Evolutionary conservation across 2,329 filamentous ascomycete species (phyloP).

Genomic region (Ceratocystis cubensis): DNA sequence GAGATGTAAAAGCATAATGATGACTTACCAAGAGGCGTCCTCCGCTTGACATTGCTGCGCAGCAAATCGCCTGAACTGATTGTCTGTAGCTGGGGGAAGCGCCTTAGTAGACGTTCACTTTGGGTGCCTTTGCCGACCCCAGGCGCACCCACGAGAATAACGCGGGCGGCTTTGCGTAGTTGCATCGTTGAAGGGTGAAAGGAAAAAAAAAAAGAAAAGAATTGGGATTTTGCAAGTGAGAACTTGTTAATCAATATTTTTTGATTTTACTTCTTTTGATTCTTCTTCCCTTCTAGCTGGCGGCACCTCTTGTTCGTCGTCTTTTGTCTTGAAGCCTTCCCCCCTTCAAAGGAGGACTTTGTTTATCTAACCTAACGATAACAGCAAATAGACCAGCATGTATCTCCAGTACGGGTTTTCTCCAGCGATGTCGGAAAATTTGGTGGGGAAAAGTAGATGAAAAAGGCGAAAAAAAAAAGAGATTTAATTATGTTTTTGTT

Average conservation of each 20-base stretch:
- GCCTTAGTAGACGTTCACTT: slow-evolving; percentile 71
- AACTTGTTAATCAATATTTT: background rate
- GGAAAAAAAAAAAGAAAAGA: background rate
- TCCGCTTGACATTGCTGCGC: slow-evolving; percentile 79
- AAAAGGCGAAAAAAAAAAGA: background rate
- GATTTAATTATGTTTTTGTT: background rate
- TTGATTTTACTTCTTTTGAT: background rate
- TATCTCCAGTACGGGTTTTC: background rate
- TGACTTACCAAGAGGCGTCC: slow-evolving; percentile 65
- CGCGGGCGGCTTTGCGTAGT: slow-evolving; percentile 69
- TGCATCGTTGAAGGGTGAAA: slow-evolving; percentile 35
- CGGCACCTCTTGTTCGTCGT: too few relatives aligned
- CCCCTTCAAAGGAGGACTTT: background rate
- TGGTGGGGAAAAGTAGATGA: background rate
- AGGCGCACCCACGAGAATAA: slow-evolving; percentile 92
- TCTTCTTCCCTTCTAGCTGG: background rate
- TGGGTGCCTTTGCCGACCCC: slow-evolving; percentile 96
- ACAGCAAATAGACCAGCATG: slow-evolving; percentile 1
- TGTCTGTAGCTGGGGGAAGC: slow-evolving; percentile 77
- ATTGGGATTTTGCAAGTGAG: background rate
- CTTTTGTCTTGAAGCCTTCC: background rate
- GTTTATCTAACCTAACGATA: background rate
- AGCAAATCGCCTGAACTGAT: slow-evolving; percentile 92
- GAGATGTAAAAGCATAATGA: background rate
- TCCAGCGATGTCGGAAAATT: slow-evolving; percentile 9